phyloP scores from a whole-genome alignment of 495 filamentous ascomycete genomes.

The Podospora anserina region DNA sequence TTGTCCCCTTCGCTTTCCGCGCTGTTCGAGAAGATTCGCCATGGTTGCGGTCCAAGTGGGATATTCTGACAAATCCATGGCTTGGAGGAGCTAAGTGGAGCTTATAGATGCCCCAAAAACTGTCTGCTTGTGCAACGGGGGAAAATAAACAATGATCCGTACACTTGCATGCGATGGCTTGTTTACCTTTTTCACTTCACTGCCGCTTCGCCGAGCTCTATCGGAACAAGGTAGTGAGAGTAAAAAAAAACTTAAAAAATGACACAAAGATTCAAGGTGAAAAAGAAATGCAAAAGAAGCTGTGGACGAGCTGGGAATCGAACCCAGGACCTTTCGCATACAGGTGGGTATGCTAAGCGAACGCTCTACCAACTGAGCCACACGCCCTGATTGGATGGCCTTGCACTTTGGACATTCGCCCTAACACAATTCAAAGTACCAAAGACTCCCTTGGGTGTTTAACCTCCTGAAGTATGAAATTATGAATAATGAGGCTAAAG shows the following conservation, averaged over 20 bases:
- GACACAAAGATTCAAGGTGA: background rate
- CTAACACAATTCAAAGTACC: no score
- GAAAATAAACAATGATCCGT: background rate
- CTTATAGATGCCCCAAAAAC: background rate
- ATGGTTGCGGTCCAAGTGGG: background rate
- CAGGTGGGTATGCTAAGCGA: constrained; percentile 23
- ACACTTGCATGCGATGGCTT: background rate
- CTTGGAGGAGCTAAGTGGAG: background rate
- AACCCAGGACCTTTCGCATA: constrained; percentile 30
- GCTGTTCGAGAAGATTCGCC: background rate
- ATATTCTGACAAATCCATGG: background rate
- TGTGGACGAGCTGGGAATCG: constrained; percentile 30
- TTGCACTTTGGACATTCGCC: background rate
- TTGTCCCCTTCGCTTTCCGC: background rate
- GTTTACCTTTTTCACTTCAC: background rate
- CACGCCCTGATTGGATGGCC: constrained; percentile 18
- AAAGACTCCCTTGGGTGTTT: no score
- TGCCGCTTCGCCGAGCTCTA: background rate
- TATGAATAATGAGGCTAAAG: no score
- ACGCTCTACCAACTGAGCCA: constrained; percentile 31
- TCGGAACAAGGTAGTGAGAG: background rate
- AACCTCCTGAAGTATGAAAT: no score
- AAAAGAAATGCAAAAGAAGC: background rate
- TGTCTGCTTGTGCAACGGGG: background rate
- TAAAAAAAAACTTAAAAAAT: background rate